Evolutionary conservation across 192 early-diverging fungal genomes (phyloP), one percentile per base, ranked within the genome.

Genomic region (Lobosporangium transversale): DNA sequence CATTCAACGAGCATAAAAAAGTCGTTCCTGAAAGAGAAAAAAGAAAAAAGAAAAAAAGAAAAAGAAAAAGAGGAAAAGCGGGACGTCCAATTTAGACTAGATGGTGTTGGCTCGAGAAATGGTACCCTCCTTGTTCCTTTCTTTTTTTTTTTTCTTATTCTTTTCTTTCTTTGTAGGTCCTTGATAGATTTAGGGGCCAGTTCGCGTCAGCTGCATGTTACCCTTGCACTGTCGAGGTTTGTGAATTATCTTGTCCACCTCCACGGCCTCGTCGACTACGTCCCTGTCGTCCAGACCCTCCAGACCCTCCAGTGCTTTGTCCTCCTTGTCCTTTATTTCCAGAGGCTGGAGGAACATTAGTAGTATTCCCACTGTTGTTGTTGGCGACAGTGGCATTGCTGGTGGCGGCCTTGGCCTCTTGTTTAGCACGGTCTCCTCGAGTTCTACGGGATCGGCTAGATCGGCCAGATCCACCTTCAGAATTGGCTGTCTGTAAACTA

Each of bases 211-310:
- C 7, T 21, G 29, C n/a, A 17, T 66, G 40, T 37, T 66, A 57
- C 1, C 63, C 63, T 36, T 66, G 63, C 5, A 33, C 63, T 0
- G 56, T 1, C 17, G 55, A 23, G 17, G 48, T 36, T 10, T 23
- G 32, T 12, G 56, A 30, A 35, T 17, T 44, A 23, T 57, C 64
- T 12, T 55, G 53, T 10, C 54, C 54, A 33, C 65, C 65, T 8
- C 67, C 67, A 18, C 69, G 69, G 18, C 45, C 29, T 9, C 69
- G 69, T n/a, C 69, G 69, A 31, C 29, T 63, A 21, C 69, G 59
- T 15, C 69, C 61, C 15, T 29, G 23, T 11, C 61, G 59, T 32
- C 24, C 23, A 2, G 66, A 31, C 14, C 60, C 68, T 29, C 68
- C 59, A 2, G 66, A 31, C 14, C 60, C 68, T 29, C 68, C 59